Base-by-base conservation (phyloP, 805 yeast genomes). In the Saccharomycopsis sp. region DNA sequence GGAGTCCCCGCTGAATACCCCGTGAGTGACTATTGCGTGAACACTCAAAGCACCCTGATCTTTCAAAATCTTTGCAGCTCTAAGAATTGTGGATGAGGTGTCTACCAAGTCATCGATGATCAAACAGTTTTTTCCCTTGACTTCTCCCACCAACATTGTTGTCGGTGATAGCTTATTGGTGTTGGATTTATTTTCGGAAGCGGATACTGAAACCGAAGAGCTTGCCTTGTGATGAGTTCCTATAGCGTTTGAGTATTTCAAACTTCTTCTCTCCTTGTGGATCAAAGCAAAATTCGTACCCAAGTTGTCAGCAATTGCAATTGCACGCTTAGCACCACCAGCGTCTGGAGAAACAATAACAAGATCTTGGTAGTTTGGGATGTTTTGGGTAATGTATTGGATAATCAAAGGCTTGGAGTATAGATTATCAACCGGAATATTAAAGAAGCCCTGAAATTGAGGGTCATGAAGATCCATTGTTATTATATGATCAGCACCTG, bases 381-480 rank as follows among this genome's bases (percentile, higher is more conserved):
- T 77, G 48, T 69, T 68, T 44, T 80, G 77, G 17, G 75, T 68
- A 46, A 92, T 87, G 61, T 87, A 92, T 50, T 84, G 82, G 58
- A 84, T 88, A 42, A 89, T 65, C 43, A 92, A 66, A 2, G 96
- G 96, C 56, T 82, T 80, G 36, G 92, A 84, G 58, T 85, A 86
- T 50, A 92, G 60, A 58, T 92, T 92, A 59, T 92, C 99, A 32
- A 92, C 96, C 2, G 96, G 96, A 33, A 92, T 82, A 53, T 88
- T 92, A 57, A 92, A 92, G 55, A 86, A 92, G 4, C 99, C 99
- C 60, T 94, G 97, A 61, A 86, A 92, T 61, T 92, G 98, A 1
- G 97, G 87, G 55, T 92, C 98, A 58, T 92, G 99, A 43, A 92
- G 67, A 57, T 92, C 99, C 96, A 92, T 88, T 2, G 99, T 92